Evolutionary conservation across 1,284 basidiomycete species (phyloP), one percentile per base, ranked within the genome.

Genomic region (Farysia itapuensis): DNA sequence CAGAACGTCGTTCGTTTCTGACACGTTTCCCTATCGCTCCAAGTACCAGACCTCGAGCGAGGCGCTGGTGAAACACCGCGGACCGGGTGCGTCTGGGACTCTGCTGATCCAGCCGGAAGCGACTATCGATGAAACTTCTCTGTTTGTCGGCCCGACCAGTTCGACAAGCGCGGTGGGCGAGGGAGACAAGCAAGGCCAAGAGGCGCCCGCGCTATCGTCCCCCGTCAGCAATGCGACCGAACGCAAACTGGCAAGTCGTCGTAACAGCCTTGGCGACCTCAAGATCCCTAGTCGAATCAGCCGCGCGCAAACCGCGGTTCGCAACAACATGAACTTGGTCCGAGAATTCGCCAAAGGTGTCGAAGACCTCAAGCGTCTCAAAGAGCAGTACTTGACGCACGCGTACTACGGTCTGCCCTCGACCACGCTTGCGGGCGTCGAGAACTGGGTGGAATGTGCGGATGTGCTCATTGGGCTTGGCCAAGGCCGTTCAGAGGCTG

Each of bases 271-370:
- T 12, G 44, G 65, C 35, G 67, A 70, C 43, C 52, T 70, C 22
- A 64, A 53, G 43, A 70, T 70, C 13, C 67, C 67, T 1, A 46
- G 43, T 24, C 43, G 65, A 8, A 70, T 70, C 54, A 67, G 64
- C 33, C 46, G 56, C 35, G 67, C 67, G 9, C 67, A 70, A 32
- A 43, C 46, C 5, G 56, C 56, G 6, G 48, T 70, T 11, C 39
- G 57, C 8, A 59, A 51, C 39, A 59, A 70, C 39, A 65, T 70
- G 23, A 56, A 29, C 28, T 30, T 61, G 14, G 52, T 70, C 2
- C 49, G 60, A 15, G 64, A 70, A 24, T 70, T 70, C 39, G 67
- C 67, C 37, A 46, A 47, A 19, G 67, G 67, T 8, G 54, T 70
- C 28, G 65, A 61, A 40, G 67, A 70, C 39, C 48, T 70, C 21